Percentiles rank a stretch among this genome's conserved stretches.
These are phyloP conservation scores for Aspergillus texensis DNA, from an alignment of 2,329 filamentous ascomycete genomes.

Conservation along the genomic window DNA sequence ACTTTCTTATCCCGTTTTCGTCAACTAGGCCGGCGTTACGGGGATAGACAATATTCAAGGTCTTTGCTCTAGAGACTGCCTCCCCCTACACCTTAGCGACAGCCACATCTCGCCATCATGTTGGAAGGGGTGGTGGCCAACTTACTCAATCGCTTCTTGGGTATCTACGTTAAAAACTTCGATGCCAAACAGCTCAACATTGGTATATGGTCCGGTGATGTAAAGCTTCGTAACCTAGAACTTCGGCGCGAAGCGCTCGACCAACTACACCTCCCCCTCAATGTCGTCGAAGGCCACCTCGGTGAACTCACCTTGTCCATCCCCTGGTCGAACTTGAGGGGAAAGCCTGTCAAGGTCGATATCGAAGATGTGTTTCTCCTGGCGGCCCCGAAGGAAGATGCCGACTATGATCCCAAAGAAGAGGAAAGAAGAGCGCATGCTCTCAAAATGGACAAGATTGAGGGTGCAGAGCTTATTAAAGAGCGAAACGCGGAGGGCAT, in stretches of 20 bases:
- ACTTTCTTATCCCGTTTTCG: slow-evolving; percentile 5
- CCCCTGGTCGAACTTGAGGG: slow-evolving; percentile 94
- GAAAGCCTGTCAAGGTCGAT: slow-evolving; percentile 89
- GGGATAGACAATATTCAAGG: slow-evolving; percentile 1
- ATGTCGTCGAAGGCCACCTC: slow-evolving; percentile 93
- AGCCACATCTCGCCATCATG: slow-evolving; percentile 70
- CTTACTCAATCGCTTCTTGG: slow-evolving; percentile 97
- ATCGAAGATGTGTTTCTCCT: slow-evolving; percentile 97
- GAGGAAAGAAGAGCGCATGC: slow-evolving; percentile 82
- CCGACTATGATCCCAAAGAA: slow-evolving; percentile 89
- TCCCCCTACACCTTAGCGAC: slow-evolving; percentile 70
- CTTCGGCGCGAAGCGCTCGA: slow-evolving; percentile 93
- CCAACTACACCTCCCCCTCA: slow-evolving; percentile 93
- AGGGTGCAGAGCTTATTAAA: slow-evolving; percentile 92
- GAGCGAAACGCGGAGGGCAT: slow-evolving; percentile 90
- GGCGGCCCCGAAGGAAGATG: slow-evolving; percentile 92
- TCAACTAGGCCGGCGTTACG: slow-evolving; percentile 12
- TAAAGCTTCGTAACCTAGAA: slow-evolving; percentile 90
- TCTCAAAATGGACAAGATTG: slow-evolving; percentile 99
- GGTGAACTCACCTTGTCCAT: slow-evolving; percentile 90
- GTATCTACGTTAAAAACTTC: slow-evolving; percentile 99
- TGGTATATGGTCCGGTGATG: slow-evolving; percentile 98
- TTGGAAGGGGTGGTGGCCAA: slow-evolving; percentile 96
- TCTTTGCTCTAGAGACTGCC: background rate
- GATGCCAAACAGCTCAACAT: slow-evolving; percentile 97